These are phyloP conservation scores for Zelopaecilomyces penicillatus DNA, from an alignment of 2,329 filamentous ascomycete genomes.

Conservation along the genomic window DNA sequence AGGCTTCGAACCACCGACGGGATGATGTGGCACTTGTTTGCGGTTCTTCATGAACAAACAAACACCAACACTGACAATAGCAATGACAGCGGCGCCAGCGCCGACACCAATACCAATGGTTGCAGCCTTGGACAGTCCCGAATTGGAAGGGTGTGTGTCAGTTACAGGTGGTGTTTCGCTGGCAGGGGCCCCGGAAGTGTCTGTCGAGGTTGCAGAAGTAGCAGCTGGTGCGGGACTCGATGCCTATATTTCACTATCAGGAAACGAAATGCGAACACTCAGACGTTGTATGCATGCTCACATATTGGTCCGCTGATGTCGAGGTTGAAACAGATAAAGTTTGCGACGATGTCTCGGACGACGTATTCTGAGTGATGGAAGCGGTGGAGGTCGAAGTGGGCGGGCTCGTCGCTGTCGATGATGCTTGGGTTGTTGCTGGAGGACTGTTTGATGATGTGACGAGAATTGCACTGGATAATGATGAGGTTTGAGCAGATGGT, in stretches of 20 bases:
- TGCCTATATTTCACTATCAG: no score
- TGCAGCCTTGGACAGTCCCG: constrained; percentile 33
- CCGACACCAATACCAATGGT: constrained; percentile 44
- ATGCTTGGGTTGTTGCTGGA: constrained; percentile 1
- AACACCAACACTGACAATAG: constrained; percentile 29
- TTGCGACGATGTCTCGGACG: constrained; percentile 4
- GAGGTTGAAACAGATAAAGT: constrained; percentile 5
- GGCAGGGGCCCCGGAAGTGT: constrained; percentile 2
- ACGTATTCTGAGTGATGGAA: constrained; percentile 2
- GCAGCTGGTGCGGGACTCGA: neutral
- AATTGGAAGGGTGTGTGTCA: constrained; percentile 1
- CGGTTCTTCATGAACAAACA: constrained; percentile 28
- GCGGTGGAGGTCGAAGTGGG: constrained; percentile 1
- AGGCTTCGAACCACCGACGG: constrained; percentile 42
- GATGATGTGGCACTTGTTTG: constrained; percentile 16
- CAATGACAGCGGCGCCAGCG: constrained; percentile 33
- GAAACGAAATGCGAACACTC: no score
- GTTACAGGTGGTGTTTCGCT: constrained; percentile 8
- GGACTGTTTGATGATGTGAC: neutral
- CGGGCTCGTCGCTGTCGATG: neutral
- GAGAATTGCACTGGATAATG: neutral
- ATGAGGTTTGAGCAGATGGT: constrained; percentile 3
- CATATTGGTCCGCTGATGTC: neutral
- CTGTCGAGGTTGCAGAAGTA: neutral
- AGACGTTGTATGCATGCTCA: no score